Conservation (phyloP, 495 filamentous ascomycete species). For the Neurospora sp. region DNA sequence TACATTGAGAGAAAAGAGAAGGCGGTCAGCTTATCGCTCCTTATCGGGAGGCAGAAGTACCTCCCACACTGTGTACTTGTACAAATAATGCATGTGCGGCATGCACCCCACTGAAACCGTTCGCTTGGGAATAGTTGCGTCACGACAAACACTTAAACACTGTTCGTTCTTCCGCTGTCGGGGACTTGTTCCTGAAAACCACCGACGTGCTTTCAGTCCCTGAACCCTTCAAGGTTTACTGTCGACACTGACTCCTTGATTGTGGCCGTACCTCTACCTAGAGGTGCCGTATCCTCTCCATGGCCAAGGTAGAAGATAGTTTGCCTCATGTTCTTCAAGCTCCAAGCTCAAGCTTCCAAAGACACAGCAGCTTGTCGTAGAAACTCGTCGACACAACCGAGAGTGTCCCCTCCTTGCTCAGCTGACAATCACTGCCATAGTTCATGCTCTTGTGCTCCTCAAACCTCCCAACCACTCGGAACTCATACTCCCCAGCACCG, state of each 20-base stretch:
- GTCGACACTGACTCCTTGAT: background rate
- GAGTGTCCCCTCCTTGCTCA: conserved; percentile 19
- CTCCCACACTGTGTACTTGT: background rate
- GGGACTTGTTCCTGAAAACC: background rate
- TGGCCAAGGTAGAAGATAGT: background rate
- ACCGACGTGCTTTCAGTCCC: background rate
- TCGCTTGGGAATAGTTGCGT: background rate
- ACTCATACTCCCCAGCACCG: conserved; percentile 40
- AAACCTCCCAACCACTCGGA: conserved; percentile 61
- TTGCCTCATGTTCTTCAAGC: background rate
- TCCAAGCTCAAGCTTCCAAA: conserved; percentile 51
- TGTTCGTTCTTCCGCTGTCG: background rate
- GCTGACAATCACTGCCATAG: conserved; percentile 74
- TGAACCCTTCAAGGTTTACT: no score
- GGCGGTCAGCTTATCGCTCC: background rate
- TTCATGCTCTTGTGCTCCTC: conserved; percentile 93
- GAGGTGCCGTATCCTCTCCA: background rate
- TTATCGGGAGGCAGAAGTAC: background rate
- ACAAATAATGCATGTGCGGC: background rate
- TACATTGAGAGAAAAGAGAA: background rate
- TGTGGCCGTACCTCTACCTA: background rate
- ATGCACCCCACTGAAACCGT: background rate
- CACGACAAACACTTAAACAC: background rate
- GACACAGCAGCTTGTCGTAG: conserved; percentile 70
- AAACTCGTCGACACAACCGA: conserved; percentile 75